phyloP scores from a whole-genome alignment of 2,329 filamentous ascomycete species.

The Cryphonectria carpinicola region DNA sequence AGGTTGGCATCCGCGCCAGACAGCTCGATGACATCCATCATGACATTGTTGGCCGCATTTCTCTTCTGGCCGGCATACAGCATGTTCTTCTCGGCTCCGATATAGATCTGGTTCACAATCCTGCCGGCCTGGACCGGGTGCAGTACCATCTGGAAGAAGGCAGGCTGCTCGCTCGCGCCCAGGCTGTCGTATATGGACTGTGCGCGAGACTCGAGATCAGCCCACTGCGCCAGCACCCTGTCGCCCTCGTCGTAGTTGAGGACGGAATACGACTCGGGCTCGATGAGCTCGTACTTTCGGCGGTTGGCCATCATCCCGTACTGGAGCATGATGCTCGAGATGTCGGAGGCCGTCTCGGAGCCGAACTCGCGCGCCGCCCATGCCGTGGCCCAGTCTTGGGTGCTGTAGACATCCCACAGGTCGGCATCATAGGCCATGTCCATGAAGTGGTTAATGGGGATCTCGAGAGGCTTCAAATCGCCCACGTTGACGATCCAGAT shows the following conservation, averaged over 20 bases:
- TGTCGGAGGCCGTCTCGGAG: constrained; percentile 47
- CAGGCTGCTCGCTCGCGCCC: constrained; percentile 51
- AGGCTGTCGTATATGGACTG: constrained; percentile 60
- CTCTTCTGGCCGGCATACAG: constrained; percentile 58
- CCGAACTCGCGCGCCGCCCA: constrained; percentile 61
- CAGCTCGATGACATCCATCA: constrained; percentile 53
- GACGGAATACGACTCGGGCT: constrained; percentile 61
- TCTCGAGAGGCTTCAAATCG: constrained; percentile 66
- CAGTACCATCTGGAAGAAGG: constrained; percentile 66
- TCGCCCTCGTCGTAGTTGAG: constrained; percentile 69
- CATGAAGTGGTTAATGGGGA: constrained; percentile 69
- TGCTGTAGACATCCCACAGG: constrained; percentile 58
- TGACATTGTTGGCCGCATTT: constrained; percentile 58
- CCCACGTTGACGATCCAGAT: constrained; percentile 73
- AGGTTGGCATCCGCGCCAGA: constrained; percentile 62
- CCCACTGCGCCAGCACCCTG: constrained; percentile 59
- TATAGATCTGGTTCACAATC: constrained; percentile 58
- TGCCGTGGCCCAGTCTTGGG: constrained; percentile 57
- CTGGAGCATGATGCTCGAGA: constrained; percentile 55
- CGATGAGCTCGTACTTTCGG: constrained; percentile 66
- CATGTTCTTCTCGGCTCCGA: constrained; percentile 54
- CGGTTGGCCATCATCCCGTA: constrained; percentile 61
- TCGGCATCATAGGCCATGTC: constrained; percentile 69
- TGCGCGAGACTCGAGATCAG: constrained; percentile 54
- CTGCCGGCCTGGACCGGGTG: constrained; percentile 63